phyloP scores from a whole-genome alignment of 2,329 filamentous ascomycete genomes.

The Microthyrium microscopicum region DNA sequence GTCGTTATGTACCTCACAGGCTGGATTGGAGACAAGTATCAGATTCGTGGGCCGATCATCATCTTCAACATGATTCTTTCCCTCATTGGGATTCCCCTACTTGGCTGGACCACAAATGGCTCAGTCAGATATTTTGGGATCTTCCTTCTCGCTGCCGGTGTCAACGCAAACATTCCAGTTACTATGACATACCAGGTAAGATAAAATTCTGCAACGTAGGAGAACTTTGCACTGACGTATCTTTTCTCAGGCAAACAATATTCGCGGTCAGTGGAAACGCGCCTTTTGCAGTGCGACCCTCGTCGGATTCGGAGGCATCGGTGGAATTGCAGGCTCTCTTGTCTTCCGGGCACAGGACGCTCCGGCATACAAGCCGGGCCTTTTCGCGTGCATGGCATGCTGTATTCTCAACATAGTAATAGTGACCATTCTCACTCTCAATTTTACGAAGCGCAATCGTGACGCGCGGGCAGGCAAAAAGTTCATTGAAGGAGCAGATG shows the following conservation, averaged over 20 bases:
- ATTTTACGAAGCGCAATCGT: no score
- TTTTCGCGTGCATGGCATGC: conserved; percentile 23
- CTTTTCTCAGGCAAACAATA: conserved; percentile 74
- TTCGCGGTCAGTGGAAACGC: conserved; percentile 77
- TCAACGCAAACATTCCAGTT: conserved; percentile 61
- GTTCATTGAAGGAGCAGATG: no score
- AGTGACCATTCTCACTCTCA: conserved; percentile 16
- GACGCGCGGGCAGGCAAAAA: no score
- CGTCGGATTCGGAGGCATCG: conserved; percentile 60
- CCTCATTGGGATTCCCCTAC: conserved; percentile 57
- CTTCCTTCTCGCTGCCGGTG: conserved; percentile 59
- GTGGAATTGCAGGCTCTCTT: conserved; percentile 58
- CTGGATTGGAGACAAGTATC: conserved; percentile 51
- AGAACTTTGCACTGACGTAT: conserved; percentile 23
- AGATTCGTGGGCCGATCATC: conserved; percentile 48
- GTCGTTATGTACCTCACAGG: conserved; percentile 43
- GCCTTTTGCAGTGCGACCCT: conserved; percentile 62
- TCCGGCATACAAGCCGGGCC: conserved; percentile 19
- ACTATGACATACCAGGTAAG: conserved; percentile 56
- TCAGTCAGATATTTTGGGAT: conserved; percentile 55
- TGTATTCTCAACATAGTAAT: conserved; percentile 13
- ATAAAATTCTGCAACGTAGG: not conserved
- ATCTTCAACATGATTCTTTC: conserved; percentile 47
- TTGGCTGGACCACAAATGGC: conserved; percentile 45
- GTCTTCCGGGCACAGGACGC: conserved; percentile 44